These are phyloP conservation scores for Barbarea vulgaris DNA, from an alignment of 345 rosid species.

Conservation along the genomic window DNA sequence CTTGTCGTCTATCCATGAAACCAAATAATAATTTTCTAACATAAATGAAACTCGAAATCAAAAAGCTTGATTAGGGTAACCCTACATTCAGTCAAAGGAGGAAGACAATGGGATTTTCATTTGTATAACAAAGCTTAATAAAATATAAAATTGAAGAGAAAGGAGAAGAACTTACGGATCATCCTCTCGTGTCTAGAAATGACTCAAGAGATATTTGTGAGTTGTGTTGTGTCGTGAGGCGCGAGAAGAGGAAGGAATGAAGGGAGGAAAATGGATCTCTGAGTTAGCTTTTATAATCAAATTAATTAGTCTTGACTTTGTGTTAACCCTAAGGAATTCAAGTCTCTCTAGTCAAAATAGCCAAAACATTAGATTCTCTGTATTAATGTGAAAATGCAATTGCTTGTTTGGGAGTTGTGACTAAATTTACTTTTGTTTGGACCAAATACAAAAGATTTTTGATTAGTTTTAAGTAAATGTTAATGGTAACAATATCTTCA, in stretches of 20 bases:
- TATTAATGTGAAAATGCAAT: too few relatives aligned
- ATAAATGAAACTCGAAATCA: not conserved
- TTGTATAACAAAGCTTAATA: not conserved
- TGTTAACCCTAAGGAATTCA: too few relatives aligned
- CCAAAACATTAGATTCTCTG: too few relatives aligned
- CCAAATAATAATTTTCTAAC: too few relatives aligned
- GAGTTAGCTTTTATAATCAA: not conserved
- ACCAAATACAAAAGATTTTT: too few relatives aligned
- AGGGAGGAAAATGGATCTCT: not conserved
- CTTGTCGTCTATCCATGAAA: not conserved
- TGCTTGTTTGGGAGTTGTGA: too few relatives aligned
- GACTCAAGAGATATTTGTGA: constrained; percentile 18
- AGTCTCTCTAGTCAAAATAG: too few relatives aligned
- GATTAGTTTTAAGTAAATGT: too few relatives aligned
- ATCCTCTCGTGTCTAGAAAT: constrained; percentile 43
- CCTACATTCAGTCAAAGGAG: constrained; percentile 30
- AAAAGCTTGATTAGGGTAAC: constrained; percentile 28
- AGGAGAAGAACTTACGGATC: constrained; percentile 55
- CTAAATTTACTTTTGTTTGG: too few relatives aligned
- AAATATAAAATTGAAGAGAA: not conserved
- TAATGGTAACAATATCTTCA: not conserved
- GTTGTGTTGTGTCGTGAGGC: not conserved
- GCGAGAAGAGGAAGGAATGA: not conserved
- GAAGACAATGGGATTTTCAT: not conserved
- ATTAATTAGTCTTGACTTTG: not conserved